Evolutionary conservation across 257 asterid genomes (phyloP).

Genomic region (Catharanthus roseus): DNA sequence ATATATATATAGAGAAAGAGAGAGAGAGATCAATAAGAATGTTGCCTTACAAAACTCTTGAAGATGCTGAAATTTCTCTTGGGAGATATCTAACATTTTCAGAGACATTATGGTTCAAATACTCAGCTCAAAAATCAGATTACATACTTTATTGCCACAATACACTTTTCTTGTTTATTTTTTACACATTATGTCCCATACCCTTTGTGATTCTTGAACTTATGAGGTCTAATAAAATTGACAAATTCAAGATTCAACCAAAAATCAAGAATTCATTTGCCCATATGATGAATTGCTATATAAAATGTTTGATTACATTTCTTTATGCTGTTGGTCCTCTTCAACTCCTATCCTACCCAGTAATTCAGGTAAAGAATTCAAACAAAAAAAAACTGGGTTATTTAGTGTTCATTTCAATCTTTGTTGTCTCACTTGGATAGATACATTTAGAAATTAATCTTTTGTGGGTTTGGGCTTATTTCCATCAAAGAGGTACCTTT

Average conservation of each 20-base stretch:
- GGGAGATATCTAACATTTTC: conserved; percentile 55
- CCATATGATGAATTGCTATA: conserved; percentile 51
- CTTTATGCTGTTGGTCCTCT: conserved; percentile 55
- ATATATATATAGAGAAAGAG: neutral
- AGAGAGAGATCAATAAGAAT: conserved; percentile 16
- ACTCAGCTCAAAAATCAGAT: conserved; percentile 54
- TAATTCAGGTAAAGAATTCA: conserved; percentile 42
- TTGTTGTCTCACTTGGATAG: too few species aligned
- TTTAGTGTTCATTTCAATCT: too few species aligned
- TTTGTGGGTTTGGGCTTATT: too few species aligned
- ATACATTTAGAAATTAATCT: too few species aligned
- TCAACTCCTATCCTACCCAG: conserved; percentile 53
- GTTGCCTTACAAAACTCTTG: conserved; percentile 46
- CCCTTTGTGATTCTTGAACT: conserved; percentile 50
- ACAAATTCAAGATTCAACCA: conserved; percentile 60
- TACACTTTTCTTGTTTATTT: conserved; percentile 49
- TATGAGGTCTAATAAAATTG: conserved; percentile 32
- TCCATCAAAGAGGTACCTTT: too few species aligned
- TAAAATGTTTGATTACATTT: conserved; percentile 41
- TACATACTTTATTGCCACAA: conserved; percentile 53
- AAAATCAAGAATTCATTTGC: conserved; percentile 37
- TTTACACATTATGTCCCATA: conserved; percentile 52
- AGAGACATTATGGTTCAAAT: conserved; percentile 58
- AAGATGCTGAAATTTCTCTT: conserved; percentile 45
- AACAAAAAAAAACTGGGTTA: too few species aligned